Percentiles rank a stretch among this genome's conserved stretches.
Conservation (phyloP, 371 early-diverging fungal species). For the Dipsacomyces acuminosporus region DNA sequence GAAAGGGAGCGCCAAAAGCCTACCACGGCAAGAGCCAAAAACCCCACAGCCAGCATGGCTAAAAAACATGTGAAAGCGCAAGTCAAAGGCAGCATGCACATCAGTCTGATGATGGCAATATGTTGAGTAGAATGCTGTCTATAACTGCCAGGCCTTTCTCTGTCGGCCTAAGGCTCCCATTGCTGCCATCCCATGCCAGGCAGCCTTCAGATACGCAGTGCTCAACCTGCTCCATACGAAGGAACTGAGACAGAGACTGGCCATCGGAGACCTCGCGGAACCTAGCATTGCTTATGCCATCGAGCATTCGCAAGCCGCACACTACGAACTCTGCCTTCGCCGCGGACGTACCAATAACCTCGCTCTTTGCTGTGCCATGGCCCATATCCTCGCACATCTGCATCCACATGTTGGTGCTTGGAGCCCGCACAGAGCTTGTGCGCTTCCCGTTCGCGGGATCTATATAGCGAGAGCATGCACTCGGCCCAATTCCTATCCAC, state of each 20-base stretch:
- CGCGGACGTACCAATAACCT: constrained; percentile 1
- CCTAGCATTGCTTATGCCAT: constrained; percentile 17
- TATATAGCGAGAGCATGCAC: constrained; percentile 74
- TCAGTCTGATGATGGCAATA: constrained; percentile 10
- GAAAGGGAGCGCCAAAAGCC: no score
- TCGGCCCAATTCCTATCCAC: constrained; percentile 83
- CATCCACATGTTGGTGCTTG: constrained; percentile 51
- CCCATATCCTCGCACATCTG: constrained; percentile 54
- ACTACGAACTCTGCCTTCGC: constrained; percentile 58
- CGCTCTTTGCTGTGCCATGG: constrained; percentile 54
- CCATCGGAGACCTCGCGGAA: constrained; percentile 8
- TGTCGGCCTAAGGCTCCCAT: constrained; percentile 25
- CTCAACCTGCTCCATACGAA: constrained; percentile 22
- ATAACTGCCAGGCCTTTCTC: constrained; percentile 40
- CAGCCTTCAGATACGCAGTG: constrained; percentile 10
- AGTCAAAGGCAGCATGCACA: no score
- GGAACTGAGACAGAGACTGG: constrained; percentile 8
- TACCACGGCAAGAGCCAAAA: no score
- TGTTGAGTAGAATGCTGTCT: constrained; percentile 32
- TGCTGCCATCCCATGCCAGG: constrained; percentile 7
- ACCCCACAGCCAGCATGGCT: no score
- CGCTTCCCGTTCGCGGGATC: constrained; percentile 31
- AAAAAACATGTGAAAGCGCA: no score
- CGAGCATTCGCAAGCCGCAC: constrained; percentile 61
- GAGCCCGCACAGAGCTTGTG: constrained; percentile 58